Base-by-base conservation (phyloP, 2,329 filamentous ascomycete genomes). In the Diplodia sapinea region DNA sequence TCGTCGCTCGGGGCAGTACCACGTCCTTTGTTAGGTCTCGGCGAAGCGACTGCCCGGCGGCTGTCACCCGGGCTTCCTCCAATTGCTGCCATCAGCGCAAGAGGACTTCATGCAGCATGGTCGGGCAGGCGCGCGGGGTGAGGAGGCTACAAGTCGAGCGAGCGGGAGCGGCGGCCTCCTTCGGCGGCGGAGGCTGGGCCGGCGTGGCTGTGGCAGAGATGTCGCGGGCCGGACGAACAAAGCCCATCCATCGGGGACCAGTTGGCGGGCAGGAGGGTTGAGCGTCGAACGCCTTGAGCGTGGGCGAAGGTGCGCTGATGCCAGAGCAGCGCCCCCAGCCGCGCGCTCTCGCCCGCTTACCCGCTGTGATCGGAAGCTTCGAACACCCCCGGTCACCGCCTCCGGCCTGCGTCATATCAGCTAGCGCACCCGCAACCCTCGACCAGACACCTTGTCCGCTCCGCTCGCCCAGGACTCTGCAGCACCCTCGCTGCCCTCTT, bases 1-100 rank as follows among this genome's bases (percentile, higher is more conserved):
- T 31, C 47, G 31, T 43, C 33, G 59, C 40, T 49, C 43, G 59
- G 59, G 31, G 59, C 49, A 61, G 54, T 68, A 68, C 66, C 66
- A 50, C 66, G 66, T 49, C 66, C 66, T 64, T 68, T 68, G 59
- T 64, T 68, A 40, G 66, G 66, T 56, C 66, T 56, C 49, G 66
- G 66, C 40, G 66, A 68, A 59, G 66, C 56, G 56, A 68, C 66
- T 63, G 66, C 66, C 50, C 66, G 66, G 66, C 66, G 66, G 57
- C 66, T 59, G 59, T 68, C 66, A 68, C 66, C 66, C 66, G 66
- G 66, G 59, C 66, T 68, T 63, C 66, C 66, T 59, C 66, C 66
- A 68, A 68, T 68, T 68, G 66, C 66, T 63, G 66, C 66, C 66
- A 68, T 68, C 66, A 68, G 66, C 66, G 66, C 51, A 55, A 51